These are phyloP conservation scores for Backusella macrospora DNA, from an alignment of 192 early-diverging fungal species.

Conservation along the genomic window DNA sequence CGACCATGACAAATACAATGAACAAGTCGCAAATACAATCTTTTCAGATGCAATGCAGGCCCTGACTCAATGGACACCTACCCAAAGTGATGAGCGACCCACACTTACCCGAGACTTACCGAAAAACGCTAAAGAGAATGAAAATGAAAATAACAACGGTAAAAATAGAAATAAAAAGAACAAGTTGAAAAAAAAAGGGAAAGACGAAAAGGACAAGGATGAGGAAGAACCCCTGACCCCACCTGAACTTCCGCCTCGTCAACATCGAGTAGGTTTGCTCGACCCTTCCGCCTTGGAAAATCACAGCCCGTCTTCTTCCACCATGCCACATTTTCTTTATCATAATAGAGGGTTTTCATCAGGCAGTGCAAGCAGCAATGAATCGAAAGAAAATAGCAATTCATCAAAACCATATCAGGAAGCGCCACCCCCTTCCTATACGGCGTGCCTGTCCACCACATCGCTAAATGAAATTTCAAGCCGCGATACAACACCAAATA, in stretches of 20 bases:
- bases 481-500: neutral
- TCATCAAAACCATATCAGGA: neutral
- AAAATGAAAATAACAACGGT: neutral
- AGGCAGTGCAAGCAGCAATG: neutral
- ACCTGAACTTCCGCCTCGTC: neutral
- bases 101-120: conserved; percentile 25
- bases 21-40: conserved; percentile 27
- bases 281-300: neutral
- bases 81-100: conserved; percentile 33
- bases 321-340: neutral
- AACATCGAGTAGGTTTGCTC: neutral
- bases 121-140: neutral
- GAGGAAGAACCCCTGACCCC: conserved; percentile 4
- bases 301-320: neutral
- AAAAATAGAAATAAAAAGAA: conserved; percentile 1
- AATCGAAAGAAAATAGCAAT: neutral
- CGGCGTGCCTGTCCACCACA: neutral
- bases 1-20: neutral
- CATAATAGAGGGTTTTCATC: neutral
- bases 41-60: conserved; percentile 36
- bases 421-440: neutral
- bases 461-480: neutral
- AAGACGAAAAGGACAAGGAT: neutral
- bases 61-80: conserved; percentile 35
- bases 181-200: neutral